Evolutionary conservation across 2,329 filamentous ascomycete species (phyloP).

Genomic region (Aspergillus sp.): DNA sequence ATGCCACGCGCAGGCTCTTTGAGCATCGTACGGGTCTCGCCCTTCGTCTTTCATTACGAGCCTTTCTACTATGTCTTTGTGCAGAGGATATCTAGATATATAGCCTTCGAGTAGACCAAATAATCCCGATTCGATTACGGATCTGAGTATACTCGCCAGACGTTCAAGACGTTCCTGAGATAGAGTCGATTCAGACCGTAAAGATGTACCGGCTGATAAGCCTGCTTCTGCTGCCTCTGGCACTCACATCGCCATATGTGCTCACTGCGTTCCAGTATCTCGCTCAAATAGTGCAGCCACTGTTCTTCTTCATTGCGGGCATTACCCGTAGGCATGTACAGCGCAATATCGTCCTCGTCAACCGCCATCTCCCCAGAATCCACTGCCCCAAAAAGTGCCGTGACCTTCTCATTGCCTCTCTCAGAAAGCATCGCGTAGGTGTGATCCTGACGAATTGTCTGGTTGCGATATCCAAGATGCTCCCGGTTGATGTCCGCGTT

Average conservation of each 20-base stretch:
- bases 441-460: not conserved
- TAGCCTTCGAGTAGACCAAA: no score
- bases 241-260: conserved; percentile 1
- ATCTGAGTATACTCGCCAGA: no score
- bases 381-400: not conserved
- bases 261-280: not conserved
- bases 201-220: not conserved
- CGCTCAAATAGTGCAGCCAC: not conserved
- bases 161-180: not conserved
- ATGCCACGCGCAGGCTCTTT: no score
- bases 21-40: no score
- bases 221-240: not conserved
- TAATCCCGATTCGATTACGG: no score
- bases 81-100: no score
- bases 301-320: not conserved
- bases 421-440: not conserved
- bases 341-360: not conserved
- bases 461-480: not conserved
- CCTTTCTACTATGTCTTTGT: no score
- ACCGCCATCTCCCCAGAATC: not conserved
- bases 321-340: not conserved
- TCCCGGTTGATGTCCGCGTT: no score
- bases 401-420: not conserved
- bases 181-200: not conserved
- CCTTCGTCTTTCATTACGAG: no score